Evolutionary conservation across 139 green algal species (phyloP).

Genomic region (Coccomyxa sp.): DNA sequence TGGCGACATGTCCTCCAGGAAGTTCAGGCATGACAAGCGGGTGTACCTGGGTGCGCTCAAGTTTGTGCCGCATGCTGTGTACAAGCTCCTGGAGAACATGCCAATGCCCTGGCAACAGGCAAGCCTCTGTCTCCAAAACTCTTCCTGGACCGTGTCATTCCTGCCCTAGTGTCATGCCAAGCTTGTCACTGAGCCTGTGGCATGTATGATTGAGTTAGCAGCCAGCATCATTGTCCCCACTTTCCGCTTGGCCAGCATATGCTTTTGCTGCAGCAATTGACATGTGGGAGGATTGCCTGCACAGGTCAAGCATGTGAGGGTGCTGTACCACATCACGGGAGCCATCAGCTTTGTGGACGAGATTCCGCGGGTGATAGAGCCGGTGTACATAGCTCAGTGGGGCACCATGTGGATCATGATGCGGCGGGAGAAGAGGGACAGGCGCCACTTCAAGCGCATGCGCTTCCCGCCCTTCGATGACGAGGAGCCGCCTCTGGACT

Average conservation of each 20-base stretch:
- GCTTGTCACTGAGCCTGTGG: too few species aligned
- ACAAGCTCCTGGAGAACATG: conserved; percentile 99
- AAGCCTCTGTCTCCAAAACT: not conserved
- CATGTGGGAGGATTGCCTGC: not conserved
- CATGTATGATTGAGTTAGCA: too few species aligned
- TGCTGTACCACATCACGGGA: conserved; percentile 99
- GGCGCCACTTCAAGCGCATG: conserved; percentile 99
- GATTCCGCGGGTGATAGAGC: conserved; percentile 95
- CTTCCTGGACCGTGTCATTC: not conserved
- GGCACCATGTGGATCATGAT: conserved; percentile 99
- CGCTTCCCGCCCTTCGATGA: conserved; percentile 99
- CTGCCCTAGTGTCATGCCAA: too few species aligned
- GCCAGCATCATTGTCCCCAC: too few species aligned
- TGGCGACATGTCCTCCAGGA: conserved; percentile 95
- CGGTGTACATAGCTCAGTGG: conserved; percentile 97
- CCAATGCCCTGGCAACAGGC: conserved; percentile 99
- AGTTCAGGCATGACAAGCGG: conserved; percentile 98
- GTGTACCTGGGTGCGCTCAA: conserved; percentile 99
- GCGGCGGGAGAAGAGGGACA: conserved; percentile 97
- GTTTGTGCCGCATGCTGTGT: conserved; percentile 98
- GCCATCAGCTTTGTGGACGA: conserved; percentile 99
- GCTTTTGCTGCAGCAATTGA: not conserved
- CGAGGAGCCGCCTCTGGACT: conserved; percentile 98
- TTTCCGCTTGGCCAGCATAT: too few species aligned
- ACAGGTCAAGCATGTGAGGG: conserved; percentile 90